phyloP scores from a whole-genome alignment of 345 rosid species.

The Limnanthes douglasii region DNA sequence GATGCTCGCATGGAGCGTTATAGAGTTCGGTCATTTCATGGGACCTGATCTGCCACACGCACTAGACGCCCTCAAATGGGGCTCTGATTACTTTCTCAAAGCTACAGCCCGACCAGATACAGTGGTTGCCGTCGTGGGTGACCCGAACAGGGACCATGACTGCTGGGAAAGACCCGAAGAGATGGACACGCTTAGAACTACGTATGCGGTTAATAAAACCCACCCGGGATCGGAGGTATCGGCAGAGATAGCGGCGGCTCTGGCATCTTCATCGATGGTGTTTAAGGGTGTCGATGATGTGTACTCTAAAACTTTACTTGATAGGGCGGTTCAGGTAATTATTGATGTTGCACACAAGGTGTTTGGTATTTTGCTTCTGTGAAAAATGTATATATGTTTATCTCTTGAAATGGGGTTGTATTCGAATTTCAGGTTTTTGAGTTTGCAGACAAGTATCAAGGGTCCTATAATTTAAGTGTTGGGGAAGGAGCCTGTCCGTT shows the following conservation, averaged over 20 bases:
- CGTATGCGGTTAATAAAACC: conserved; percentile 21
- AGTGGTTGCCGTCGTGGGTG: conserved; percentile 17
- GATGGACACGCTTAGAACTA: conserved; percentile 49
- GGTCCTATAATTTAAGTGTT: conserved; percentile 36
- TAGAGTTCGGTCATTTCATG: conserved; percentile 28
- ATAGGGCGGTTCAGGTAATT: conserved; percentile 21
- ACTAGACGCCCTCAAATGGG: conserved; percentile 32
- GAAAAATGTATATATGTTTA: background rate
- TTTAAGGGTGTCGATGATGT: conserved; percentile 20
- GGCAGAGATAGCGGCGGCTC: conserved; percentile 61
- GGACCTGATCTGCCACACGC: conserved; percentile 10
- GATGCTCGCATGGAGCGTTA: conserved; percentile 31
- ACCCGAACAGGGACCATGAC: background rate
- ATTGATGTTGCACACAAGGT: background rate
- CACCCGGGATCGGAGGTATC: conserved; percentile 51
- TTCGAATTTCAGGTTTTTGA: conserved; percentile 26
- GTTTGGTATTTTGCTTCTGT: background rate
- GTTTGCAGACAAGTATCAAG: conserved; percentile 36
- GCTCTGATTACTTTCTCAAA: conserved; percentile 33
- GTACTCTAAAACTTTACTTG: conserved; percentile 26
- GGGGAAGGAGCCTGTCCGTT: conserved; percentile 37
- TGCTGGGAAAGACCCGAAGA: conserved; percentile 81
- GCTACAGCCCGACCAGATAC: conserved; percentile 26
- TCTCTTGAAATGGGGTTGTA: background rate
- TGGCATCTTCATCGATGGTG: conserved; percentile 48